Base-by-base conservation (phyloP, 164 flowering plant species). In the Chloranthus sessilifolius region DNA sequence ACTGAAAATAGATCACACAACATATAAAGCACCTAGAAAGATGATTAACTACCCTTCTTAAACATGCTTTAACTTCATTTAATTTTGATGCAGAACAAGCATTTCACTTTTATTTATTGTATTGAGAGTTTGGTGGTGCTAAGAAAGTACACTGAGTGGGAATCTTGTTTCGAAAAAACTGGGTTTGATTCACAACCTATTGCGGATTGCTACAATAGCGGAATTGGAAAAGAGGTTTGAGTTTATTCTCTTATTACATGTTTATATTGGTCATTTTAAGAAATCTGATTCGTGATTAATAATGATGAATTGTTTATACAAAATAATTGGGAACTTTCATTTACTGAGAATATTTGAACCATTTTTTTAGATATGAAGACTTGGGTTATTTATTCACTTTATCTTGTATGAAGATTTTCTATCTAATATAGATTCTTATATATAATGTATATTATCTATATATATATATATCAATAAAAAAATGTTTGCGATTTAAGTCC, bases 21-120 rank as follows among this genome's bases (percentile, higher is more conserved):
- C n/a, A n/a, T n/a, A n/a, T n/a, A n/a, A n/a, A 25, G 15, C 19
- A 44, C 17, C 24, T 24, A 25, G 23, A 24, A 24, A 34, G 2
- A 35, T 1, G 11, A 55, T n/a, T 34, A 35, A 16, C 5, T 44
- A 10, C 16, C 44, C 8, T 27, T 14, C 34, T 25, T 27, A 3
- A 0, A 37, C 12, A 40, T 19, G 34, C 39, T 23, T 15, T 51
- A 43, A 31, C 60, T n/a, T 37, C 9, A 31, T 58, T 19, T 17
- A 14, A n/a, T 55, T 47, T 44, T 58, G 47, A 29, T 75, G 84
- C 95, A 92, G 98, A 63, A 58, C 28, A 72, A 67, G 42, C 83
- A 88, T 61, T 85, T 83, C 56, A 55, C 83, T 39, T 80, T 92
- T 47, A 75, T 92, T 49, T 43, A 82, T 31, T 92, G 96, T 43